phyloP scores from a whole-genome alignment of 202 grass and related monocot species.

The Saccharum hybrid region DNA sequence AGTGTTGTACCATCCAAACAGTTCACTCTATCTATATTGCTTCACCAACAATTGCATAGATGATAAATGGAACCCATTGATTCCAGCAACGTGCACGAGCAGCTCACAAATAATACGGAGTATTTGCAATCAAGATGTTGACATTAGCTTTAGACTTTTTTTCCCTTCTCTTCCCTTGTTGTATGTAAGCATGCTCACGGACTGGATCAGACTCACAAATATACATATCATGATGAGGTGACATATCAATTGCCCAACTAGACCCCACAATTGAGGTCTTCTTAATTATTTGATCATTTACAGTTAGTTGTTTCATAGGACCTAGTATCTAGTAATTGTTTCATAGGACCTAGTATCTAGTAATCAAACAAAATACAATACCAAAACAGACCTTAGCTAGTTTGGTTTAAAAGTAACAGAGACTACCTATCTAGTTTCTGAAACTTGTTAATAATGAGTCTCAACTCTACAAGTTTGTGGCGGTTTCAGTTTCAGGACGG shows the following conservation, averaged over 20 bases:
- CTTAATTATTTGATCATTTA: not conserved
- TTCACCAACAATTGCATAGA: not conserved
- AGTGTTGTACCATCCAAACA: not conserved
- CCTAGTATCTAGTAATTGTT: not conserved
- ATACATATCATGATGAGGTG: not conserved
- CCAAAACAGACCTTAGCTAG: no score
- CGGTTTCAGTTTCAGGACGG: not conserved
- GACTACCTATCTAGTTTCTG: no score
- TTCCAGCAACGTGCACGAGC: not conserved
- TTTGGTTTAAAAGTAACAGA: no score
- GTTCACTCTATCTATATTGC: not conserved
- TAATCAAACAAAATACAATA: not conserved
- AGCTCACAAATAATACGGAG: no score
- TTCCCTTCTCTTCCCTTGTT: not conserved
- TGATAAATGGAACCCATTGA: not conserved
- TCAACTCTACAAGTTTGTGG: not conserved
- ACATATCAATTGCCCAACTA: not conserved
- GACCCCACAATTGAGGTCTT: not conserved
- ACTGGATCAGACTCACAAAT: not conserved
- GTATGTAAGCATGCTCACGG: not conserved
- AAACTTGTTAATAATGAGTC: not conserved
- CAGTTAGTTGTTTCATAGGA: not conserved
- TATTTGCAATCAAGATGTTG: no score
- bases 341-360: not conserved
- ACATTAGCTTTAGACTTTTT: not conserved